Conservation (phyloP, 1,139 yeast genomes). For the Blastobotrys apis region DNA sequence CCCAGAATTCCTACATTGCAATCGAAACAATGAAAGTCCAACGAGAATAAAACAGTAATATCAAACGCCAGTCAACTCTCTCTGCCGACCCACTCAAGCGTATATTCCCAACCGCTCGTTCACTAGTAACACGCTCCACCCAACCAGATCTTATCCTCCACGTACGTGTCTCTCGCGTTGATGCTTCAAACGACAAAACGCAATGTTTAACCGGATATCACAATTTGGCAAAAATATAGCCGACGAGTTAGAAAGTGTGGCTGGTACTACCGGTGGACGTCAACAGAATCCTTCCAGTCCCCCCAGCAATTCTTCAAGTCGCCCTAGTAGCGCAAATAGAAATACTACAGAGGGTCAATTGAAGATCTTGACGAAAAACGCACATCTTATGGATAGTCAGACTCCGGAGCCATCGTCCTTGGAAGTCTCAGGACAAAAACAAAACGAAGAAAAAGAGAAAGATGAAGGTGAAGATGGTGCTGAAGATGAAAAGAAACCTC, state of each 20-base stretch:
- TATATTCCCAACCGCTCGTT: no score
- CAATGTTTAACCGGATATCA: constrained; percentile 62
- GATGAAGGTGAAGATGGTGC: constrained; percentile 4
- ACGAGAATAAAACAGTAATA: no score
- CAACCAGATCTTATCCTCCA: no score
- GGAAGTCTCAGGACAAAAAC: constrained; percentile 20
- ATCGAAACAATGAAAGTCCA: no score
- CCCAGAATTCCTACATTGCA: no score
- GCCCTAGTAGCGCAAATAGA: no score
- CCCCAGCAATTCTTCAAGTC: neutral
- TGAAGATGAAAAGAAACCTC: neutral
- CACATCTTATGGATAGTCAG: constrained; percentile 24
- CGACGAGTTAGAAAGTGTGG: constrained; percentile 46
- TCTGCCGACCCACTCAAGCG: no score
- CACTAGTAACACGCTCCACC: no score
- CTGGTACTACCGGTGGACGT: constrained; percentile 20
- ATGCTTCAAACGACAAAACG: no score
- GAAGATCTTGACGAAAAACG: constrained; percentile 29
- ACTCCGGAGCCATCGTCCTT: constrained; percentile 30
- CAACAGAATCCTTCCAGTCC: no score
- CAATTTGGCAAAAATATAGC: constrained; percentile 64
- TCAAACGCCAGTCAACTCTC: no score
- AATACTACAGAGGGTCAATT: constrained; percentile 20
- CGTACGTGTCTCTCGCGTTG: no score
- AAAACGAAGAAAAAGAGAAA: constrained; percentile 2